Conservation (phyloP, 2,329 filamentous ascomycete species). For the Colletotrichum gloeosporioides region DNA sequence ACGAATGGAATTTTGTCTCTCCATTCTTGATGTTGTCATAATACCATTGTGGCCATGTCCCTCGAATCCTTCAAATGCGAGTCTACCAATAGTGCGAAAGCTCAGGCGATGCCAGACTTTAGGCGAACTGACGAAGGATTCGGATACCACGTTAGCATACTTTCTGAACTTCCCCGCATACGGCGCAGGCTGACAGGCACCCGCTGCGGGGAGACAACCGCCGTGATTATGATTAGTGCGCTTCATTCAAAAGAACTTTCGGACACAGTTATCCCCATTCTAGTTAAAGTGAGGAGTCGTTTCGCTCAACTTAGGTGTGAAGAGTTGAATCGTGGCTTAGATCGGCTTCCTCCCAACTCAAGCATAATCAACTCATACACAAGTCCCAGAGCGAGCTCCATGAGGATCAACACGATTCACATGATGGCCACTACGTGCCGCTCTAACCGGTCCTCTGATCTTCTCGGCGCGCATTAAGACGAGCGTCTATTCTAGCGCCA, state of each 20-base stretch:
- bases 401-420: not conserved
- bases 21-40: not conserved
- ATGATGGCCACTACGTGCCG: not conserved
- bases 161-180: not conserved
- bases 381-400: not conserved
- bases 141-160: not conserved
- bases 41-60: not conserved
- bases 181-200: not conserved
- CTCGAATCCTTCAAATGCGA: not conserved
- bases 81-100: not conserved
- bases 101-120: not conserved
- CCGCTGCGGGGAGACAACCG: not conserved
- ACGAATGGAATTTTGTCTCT: not conserved
- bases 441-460: not conserved
- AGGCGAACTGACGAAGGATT: not conserved
- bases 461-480: not conserved
- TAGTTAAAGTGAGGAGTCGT: not conserved
- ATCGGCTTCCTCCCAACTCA: not conserved
- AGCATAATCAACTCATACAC: not conserved
- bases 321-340: not conserved
- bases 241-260: not conserved
- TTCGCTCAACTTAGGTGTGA: rapidly evolving
- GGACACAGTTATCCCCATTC: not conserved
- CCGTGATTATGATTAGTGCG: not conserved
- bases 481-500: not conserved